Conservation (phyloP, 768 basidiomycete genomes). For the Phylloporus scabripes region DNA sequence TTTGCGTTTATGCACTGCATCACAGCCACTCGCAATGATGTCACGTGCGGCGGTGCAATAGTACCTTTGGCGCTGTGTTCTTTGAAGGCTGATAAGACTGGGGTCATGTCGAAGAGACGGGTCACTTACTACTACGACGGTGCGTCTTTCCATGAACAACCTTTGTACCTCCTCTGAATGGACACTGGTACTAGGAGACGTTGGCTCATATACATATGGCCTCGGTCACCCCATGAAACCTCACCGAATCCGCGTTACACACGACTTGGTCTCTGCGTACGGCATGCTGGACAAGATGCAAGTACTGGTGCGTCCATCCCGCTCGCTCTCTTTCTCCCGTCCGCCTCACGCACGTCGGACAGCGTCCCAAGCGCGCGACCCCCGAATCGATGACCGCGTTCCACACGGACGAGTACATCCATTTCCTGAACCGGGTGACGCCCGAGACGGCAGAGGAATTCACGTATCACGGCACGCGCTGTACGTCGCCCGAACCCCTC, state of each 20-base stretch:
- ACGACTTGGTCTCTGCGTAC: conserved; percentile 87
- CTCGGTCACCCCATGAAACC: conserved; percentile 95
- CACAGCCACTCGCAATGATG: conserved; percentile 6
- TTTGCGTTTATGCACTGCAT: too few species aligned
- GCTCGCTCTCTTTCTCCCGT: neutral
- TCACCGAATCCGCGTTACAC: conserved; percentile 89
- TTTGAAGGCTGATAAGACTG: neutral
- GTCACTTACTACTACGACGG: conserved; percentile 81
- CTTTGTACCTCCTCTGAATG: neutral
- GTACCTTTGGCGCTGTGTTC: too few species aligned
- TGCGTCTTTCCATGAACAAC: conserved; percentile 28
- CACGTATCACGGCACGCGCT: conserved; percentile 79
- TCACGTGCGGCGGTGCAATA: conserved; percentile 11
- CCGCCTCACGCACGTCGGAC: neutral
- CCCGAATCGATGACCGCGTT: conserved; percentile 85
- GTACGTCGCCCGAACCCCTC: conserved; percentile 39
- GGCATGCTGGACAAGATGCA: conserved; percentile 95
- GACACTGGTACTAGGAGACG: conserved; percentile 47
- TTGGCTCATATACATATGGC: conserved; percentile 76
- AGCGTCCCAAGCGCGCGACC: conserved; percentile 68
- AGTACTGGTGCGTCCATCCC: conserved; percentile 52
- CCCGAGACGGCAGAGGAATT: conserved; percentile 88
- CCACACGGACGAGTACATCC: conserved; percentile 97
- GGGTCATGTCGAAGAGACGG: conserved; percentile 61
- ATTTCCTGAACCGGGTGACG: conserved; percentile 82